Conservation (phyloP, 129 eudicot genomes). For the Daucus carota region DH1_v3.0 NC_030385.2:37413501-37414000, state of each 20-base stretch:
- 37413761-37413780: constrained; percentile 46
- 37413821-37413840: constrained; percentile 26
- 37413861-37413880: constrained; percentile 20
- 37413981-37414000: constrained; percentile 23
- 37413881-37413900: constrained; percentile 29
- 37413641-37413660: constrained; percentile 44
- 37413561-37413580: constrained; percentile 23
- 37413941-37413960: constrained; percentile 36
- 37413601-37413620: constrained; percentile 40
- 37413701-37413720: constrained; percentile 29
- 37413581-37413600: constrained; percentile 31
- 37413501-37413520: constrained; percentile 39
- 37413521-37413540: constrained; percentile 45
- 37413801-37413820: constrained; percentile 31
- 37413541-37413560: constrained; percentile 39
- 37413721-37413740: constrained; percentile 36
- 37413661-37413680: constrained; percentile 36
- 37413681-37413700: constrained; percentile 35
- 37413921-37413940: constrained; percentile 44
- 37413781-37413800: constrained; percentile 48
- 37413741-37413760: constrained; percentile 33
- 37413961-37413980: constrained; percentile 26
- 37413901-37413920: constrained; percentile 44
- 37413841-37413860: constrained; percentile 12
- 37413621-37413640: constrained; percentile 40